Conservation (phyloP, 2,329 filamentous ascomycete genomes). For the Penicillium sp. region DNA sequence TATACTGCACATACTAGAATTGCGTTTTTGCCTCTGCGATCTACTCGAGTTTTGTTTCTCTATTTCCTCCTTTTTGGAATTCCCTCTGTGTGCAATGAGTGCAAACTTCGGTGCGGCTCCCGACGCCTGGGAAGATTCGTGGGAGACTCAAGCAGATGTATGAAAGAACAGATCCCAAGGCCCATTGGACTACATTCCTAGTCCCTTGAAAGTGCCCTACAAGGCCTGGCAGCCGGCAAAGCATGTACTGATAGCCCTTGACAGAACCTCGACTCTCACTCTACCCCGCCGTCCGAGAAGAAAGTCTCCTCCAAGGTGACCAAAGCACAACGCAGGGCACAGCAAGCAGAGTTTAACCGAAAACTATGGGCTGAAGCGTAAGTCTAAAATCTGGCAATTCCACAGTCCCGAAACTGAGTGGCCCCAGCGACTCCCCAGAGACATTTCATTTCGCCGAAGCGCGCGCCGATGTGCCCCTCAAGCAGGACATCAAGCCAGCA, state of each 20-base stretch:
- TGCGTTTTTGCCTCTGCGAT: neutral
- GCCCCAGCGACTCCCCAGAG: conserved; percentile 68
- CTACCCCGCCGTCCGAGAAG: conserved; percentile 45
- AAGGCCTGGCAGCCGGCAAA: neutral
- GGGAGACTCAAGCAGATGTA: conserved; percentile 78
- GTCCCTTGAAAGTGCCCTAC: no score
- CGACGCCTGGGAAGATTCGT: conserved; percentile 90
- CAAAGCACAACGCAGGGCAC: conserved; percentile 75
- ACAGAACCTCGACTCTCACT: conserved; percentile 43
- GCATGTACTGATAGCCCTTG: conserved; percentile 8
- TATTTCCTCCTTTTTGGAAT: neutral
- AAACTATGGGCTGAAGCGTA: conserved; percentile 90
- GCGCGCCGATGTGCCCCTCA: conserved; percentile 63
- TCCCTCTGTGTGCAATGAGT: conserved; percentile 33
- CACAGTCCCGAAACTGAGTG: neutral
- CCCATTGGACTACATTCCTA: neutral
- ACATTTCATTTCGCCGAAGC: conserved; percentile 75
- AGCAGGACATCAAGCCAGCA: conserved; percentile 74
- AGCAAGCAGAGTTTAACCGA: conserved; percentile 80
- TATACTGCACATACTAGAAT: conserved; percentile 18
- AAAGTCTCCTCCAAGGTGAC: conserved; percentile 59
- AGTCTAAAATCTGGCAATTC: neutral
- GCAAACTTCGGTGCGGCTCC: conserved; percentile 59
- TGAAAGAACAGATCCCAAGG: conserved; percentile 9
- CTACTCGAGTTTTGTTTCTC: neutral